Conservation (phyloP, 2,329 filamentous ascomycete species). For the Fusarium sarcochroum region DNA sequence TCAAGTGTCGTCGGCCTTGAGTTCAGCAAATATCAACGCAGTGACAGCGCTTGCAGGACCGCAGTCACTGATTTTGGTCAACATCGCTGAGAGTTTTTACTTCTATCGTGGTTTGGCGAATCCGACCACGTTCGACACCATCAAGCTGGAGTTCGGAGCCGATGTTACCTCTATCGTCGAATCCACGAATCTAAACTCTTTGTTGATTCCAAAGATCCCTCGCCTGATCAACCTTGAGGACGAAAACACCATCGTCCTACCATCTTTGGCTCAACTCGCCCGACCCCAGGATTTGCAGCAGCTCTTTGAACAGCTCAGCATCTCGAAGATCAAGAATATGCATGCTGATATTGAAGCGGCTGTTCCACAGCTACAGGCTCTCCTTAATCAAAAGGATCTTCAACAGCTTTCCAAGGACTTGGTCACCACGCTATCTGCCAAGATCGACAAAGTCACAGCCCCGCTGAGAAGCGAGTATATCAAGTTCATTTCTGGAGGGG, state of each 20-base stretch:
- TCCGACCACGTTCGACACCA: neutral
- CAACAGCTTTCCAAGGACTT: constrained; percentile 14
- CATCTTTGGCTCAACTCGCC: neutral
- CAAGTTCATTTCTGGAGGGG: neutral
- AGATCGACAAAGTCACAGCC: neutral
- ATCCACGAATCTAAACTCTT: accelerated
- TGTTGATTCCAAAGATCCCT: neutral
- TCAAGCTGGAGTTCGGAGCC: constrained; percentile 11
- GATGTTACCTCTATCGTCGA: neutral
- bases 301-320: constrained; percentile 7
- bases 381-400: constrained; percentile 6
- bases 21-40: constrained; percentile 7
- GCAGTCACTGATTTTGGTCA: constrained; percentile 11
- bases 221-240: constrained; percentile 2
- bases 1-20: neutral
- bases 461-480: constrained; percentile 9
- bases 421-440: constrained; percentile 8
- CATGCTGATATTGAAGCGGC: constrained; percentile 9
- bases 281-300: neutral
- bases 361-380: constrained; percentile 17
- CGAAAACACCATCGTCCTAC: constrained; percentile 2
- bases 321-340: constrained; percentile 9
- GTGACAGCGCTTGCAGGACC: constrained; percentile 16
- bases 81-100: neutral
- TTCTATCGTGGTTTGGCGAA: constrained; percentile 18